Evolutionary conservation across 1,284 basidiomycete species (phyloP).

Genomic region (Farysia itapuensis): DNA sequence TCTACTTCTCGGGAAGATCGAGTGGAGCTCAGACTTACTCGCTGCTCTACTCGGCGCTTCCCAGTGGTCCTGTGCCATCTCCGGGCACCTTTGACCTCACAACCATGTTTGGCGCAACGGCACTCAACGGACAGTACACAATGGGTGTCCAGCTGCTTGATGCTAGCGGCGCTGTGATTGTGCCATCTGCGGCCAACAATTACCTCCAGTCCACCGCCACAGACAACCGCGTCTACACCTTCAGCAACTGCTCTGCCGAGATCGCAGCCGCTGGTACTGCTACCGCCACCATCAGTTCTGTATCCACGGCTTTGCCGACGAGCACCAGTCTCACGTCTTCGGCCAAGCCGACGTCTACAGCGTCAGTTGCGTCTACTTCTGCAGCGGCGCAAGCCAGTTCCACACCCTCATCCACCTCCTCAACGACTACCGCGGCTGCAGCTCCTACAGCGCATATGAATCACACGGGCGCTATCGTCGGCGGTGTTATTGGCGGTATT

Average conservation of each 20-base stretch:
- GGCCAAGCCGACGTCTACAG: background rate
- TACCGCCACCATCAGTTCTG: background rate
- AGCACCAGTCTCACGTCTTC: background rate
- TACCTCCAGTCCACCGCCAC: background rate
- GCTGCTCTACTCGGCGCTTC: constrained; percentile 4
- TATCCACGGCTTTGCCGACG: background rate
- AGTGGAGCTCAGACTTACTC: constrained; percentile 11
- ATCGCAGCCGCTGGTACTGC: no score
- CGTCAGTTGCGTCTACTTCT: background rate
- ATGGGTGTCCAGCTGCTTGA: constrained; percentile 5
- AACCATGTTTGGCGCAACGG: constrained; percentile 6
- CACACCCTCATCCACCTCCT: background rate
- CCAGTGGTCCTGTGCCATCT: constrained; percentile 3
- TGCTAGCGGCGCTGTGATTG: background rate
- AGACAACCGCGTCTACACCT: background rate
- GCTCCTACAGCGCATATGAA: background rate
- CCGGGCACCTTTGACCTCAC: constrained; percentile 3
- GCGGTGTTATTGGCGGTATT: background rate
- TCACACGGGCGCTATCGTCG: background rate
- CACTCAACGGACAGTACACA: constrained; percentile 3
- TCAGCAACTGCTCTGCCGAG: no score
- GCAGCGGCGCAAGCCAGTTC: background rate
- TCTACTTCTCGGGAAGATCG: constrained; percentile 9
- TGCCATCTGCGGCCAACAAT: background rate
- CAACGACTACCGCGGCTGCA: background rate